These are phyloP conservation scores for Litsea cubeba DNA, from an alignment of 164 flowering plant species.

Conservation along the genomic window DNA sequence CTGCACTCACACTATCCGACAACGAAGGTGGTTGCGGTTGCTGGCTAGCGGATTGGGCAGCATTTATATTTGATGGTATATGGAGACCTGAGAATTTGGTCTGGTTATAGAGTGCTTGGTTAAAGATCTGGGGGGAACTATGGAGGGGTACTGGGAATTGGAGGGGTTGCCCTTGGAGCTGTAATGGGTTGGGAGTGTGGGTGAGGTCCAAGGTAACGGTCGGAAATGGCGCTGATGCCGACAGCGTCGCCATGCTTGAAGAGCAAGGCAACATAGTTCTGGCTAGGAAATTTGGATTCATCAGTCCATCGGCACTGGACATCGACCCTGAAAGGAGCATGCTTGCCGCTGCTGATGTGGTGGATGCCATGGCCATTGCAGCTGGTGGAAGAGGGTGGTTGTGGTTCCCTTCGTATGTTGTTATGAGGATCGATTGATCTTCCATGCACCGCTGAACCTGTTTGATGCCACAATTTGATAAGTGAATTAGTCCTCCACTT, in stretches of 20 bases:
- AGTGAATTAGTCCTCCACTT: not conserved
- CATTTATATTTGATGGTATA: no score
- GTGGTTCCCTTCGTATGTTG: slow-evolving; percentile 83
- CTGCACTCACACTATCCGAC: slow-evolving; percentile 37
- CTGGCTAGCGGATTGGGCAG: slow-evolving; percentile 31
- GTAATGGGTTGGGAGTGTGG: slow-evolving; percentile 42
- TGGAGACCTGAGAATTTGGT: slow-evolving; percentile 32
- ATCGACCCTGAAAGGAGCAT: slow-evolving; percentile 78
- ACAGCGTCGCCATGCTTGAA: slow-evolving; percentile 60
- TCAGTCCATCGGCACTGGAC: slow-evolving; percentile 65
- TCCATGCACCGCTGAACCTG: slow-evolving; percentile 88
- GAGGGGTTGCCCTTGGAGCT: slow-evolving; percentile 41
- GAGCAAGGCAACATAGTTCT: slow-evolving; percentile 47
- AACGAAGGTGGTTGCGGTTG: slow-evolving; percentile 19
- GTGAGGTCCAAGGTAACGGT: slow-evolving; percentile 79
- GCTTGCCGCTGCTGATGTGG: slow-evolving; percentile 67
- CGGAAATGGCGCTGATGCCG: slow-evolving; percentile 88
- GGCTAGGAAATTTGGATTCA: slow-evolving; percentile 48
- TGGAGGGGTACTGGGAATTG: slow-evolving; percentile 51
- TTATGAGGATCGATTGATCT: slow-evolving; percentile 52
- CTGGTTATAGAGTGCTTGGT: slow-evolving; percentile 54
- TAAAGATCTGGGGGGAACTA: slow-evolving; percentile 32
- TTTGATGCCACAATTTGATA: not conserved
- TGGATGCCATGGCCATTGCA: slow-evolving; percentile 79
- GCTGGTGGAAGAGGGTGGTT: slow-evolving; percentile 90